These are phyloP conservation scores for Tolypocladium cylindrosporum DNA, from an alignment of 2,329 filamentous ascomycete genomes.

Conservation along the genomic window DNA sequence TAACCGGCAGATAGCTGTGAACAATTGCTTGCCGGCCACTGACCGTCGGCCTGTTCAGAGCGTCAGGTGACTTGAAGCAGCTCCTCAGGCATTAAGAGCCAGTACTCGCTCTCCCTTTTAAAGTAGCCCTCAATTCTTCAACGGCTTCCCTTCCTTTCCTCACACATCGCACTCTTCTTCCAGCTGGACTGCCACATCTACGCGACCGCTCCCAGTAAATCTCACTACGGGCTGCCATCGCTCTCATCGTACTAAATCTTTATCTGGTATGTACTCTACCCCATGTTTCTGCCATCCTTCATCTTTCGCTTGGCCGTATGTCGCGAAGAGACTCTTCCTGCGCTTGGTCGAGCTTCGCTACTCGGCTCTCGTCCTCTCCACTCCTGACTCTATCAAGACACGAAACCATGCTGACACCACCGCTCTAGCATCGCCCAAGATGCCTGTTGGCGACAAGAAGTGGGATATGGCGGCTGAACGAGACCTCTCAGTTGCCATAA, in stretches of 20 bases:
- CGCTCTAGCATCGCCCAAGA: slow-evolving; percentile 1
- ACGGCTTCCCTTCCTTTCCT: neutral
- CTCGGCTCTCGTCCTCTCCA: neutral
- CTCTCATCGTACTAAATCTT: neutral
- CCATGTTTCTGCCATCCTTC: too few relatives aligned
- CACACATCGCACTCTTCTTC: neutral
- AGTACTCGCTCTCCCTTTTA: neutral
- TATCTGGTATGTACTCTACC: neutral
- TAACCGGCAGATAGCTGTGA: neutral
- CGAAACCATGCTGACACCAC: neutral
- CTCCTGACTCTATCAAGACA: too few relatives aligned
- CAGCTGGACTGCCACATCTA: neutral
- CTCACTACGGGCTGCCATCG: neutral
- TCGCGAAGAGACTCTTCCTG: neutral
- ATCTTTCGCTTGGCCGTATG: neutral
- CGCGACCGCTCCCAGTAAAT: neutral
- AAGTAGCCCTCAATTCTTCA: neutral
- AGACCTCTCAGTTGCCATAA: slow-evolving; percentile 27
- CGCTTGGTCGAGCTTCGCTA: neutral
- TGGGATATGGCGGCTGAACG: slow-evolving; percentile 25
- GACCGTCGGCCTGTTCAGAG: neutral
- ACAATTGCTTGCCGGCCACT: neutral
- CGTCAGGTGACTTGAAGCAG: neutral
- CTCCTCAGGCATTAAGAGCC: neutral
- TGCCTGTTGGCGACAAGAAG: slow-evolving; percentile 22